phyloP scores from a whole-genome alignment of 2,329 filamentous ascomycete genomes.

The Ceratocystis cubensis region DNA sequence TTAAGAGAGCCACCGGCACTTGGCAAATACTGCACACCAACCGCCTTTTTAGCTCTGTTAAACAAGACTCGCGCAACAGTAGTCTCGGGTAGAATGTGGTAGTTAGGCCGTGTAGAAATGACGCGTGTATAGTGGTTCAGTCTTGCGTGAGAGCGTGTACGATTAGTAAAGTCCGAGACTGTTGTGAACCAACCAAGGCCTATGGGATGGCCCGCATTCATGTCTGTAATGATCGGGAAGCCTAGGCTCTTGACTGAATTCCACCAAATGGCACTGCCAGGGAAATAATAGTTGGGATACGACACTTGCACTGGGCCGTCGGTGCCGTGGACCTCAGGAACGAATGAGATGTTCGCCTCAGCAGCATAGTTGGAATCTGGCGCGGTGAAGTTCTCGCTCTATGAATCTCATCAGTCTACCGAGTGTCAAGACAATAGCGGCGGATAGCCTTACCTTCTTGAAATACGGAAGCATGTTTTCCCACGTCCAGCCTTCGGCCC shows the following conservation, averaged over 20 bases:
- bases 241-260: conserved; percentile 41
- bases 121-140: conserved; percentile 27
- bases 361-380: conserved; percentile 19
- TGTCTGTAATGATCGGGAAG: conserved; percentile 37
- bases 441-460: conserved; percentile 28
- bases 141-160: conserved; percentile 26
- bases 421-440: neutral
- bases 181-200: conserved; percentile 27
- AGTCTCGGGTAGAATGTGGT: conserved; percentile 46
- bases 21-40: conserved; percentile 46
- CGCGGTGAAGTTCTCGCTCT: conserved; percentile 22
- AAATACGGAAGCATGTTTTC: conserved; percentile 33
- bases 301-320: conserved; percentile 45
- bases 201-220: conserved; percentile 24
- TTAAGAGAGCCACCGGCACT: conserved; percentile 24
- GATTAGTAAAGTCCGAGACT: conserved; percentile 26
- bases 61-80: conserved; percentile 45
- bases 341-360: conserved; percentile 25
- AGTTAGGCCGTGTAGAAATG: conserved; percentile 37
- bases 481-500: conserved; percentile 34
- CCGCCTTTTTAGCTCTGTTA: conserved; percentile 37
- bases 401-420: neutral
- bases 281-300: conserved; percentile 20
- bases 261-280: conserved; percentile 33
- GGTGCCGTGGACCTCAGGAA: conserved; percentile 40